Base-by-base conservation (phyloP, 2,329 filamentous ascomycete genomes). In the Ascochyta koolunga region DNA sequence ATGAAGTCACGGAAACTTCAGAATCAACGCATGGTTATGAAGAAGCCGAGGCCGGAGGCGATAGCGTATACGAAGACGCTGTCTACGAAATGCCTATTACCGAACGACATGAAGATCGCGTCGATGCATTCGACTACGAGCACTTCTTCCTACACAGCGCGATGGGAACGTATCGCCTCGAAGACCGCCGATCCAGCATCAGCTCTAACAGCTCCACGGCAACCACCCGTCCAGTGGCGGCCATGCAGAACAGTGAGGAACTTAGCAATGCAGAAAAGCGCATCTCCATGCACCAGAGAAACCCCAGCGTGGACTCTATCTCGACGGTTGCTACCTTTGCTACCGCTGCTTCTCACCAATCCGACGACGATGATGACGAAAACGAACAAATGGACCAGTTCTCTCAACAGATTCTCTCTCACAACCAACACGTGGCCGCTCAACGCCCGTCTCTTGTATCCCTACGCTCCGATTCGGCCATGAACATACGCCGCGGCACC, bases 121-220 rank as follows among this genome's bases (percentile, higher is more conserved):
- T 93, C 62, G 93, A 98, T 73, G 93, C 93, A 1, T 98, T 98
- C 68, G 93, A 98, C 72, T 98, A 98, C 59, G 90, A 96, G 73
- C 88, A 96, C 70, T 97, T 97, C 77, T 96, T 96, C 73, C 81
- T 97, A 13, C 92, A 97, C 73, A 96, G 91, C 62, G 91, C 92
- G 10, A 88, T 97, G 83, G 92, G 91, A 5, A 91, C 83, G 2
- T 87, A 91, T 68, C 86, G 83, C 61, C 79, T 82, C 53, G 78
- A 79, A 55, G 76, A 78, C n/a, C 74, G 82, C 53, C 83, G 84
- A 60, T 80, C 65, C 4, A 85, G 84, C 61, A 79, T 77, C 43
- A 88, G 86, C 66, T 75, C 72, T 8, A 73, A 71, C 36, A 79
- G 76, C 18, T 85, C 83, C 1, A 77, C 77, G 1, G 82, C 80